phyloP scores from a whole-genome alignment of 1,284 basidiomycete genomes.

The Tilletia caries region DNA sequence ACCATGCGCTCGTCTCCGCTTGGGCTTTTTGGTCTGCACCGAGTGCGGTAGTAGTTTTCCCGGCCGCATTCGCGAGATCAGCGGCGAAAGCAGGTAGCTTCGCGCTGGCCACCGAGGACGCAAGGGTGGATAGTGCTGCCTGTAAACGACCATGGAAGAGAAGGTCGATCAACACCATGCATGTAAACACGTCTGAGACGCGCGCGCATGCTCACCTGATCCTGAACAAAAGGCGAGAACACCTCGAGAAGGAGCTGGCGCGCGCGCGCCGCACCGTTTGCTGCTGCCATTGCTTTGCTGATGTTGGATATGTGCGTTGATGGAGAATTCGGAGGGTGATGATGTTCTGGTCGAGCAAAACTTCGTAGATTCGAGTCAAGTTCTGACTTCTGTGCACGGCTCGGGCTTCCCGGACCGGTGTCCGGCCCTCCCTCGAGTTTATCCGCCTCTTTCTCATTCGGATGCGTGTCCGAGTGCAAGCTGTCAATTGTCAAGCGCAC shows the following conservation, averaged over 20 bases:
- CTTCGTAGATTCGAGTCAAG: too few relatives aligned
- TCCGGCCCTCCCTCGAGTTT: too few relatives aligned
- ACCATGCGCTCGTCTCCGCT: not conserved
- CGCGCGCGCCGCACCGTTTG: conserved; percentile 1
- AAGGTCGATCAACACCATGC: not conserved
- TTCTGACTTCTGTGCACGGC: too few relatives aligned
- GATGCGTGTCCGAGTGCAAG: too few relatives aligned
- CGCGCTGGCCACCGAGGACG: not conserved
- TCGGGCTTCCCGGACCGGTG: too few relatives aligned
- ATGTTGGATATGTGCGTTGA: not conserved
- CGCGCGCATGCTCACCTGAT: not conserved
- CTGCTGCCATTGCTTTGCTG: not conserved
- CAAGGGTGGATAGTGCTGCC: conserved; percentile 4
- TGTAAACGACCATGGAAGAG: not conserved
- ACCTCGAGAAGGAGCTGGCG: conserved; percentile 12
- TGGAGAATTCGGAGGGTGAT: not conserved
- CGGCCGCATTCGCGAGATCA: conserved; percentile 7
- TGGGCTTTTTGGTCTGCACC: conserved; percentile 8
- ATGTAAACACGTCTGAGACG: too few relatives aligned
- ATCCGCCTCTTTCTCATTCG: too few relatives aligned
- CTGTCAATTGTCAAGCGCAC: too few relatives aligned
- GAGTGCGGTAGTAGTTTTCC: not conserved
- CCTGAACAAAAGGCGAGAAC: conserved; percentile 9
- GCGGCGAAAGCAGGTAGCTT: not conserved
- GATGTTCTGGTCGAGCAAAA: too few relatives aligned